Evolutionary conservation across 2,329 filamentous ascomycete species (phyloP).

Genomic region (Ceratocystis variospora): DNA sequence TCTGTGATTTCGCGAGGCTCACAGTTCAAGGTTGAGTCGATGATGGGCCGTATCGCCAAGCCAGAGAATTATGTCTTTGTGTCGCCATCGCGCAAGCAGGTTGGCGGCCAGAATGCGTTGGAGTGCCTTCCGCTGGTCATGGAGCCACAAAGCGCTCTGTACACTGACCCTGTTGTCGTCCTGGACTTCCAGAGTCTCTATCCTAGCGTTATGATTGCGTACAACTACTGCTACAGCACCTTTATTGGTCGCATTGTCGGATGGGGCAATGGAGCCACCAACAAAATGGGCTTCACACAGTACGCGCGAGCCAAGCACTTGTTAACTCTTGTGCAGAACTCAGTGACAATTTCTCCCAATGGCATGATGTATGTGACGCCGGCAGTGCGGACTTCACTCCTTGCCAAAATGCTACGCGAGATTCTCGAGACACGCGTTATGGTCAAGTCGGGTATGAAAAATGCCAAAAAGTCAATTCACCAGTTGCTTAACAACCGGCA

Average conservation of each 20-base stretch:
- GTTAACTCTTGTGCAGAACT: slow-evolving; percentile 38
- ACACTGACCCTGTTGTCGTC: slow-evolving; percentile 76
- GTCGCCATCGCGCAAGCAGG: slow-evolving; percentile 81
- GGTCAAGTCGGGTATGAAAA: slow-evolving; percentile 82
- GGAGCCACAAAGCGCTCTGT: slow-evolving; percentile 93
- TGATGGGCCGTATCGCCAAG: slow-evolving; percentile 98
- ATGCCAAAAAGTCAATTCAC: slow-evolving; percentile 33
- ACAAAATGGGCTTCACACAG: slow-evolving; percentile 52
- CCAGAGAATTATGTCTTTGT: slow-evolving; percentile 86
- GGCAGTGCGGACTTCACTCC: slow-evolving; percentile 71
- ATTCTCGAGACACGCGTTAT: slow-evolving; percentile 93
- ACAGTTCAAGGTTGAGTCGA: slow-evolving; percentile 95
- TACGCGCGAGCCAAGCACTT: slow-evolving; percentile 58
- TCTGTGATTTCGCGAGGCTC: slow-evolving; percentile 90
- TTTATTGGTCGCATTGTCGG: slow-evolving; percentile 73
- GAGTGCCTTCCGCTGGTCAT: slow-evolving; percentile 93
- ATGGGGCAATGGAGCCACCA: slow-evolving; percentile 69
- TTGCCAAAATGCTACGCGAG: slow-evolving; percentile 93
- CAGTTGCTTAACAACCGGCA: slow-evolving; percentile 86
- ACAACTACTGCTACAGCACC: slow-evolving; percentile 98
- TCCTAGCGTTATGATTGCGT: slow-evolving; percentile 96
- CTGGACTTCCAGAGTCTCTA: slow-evolving; percentile 95
- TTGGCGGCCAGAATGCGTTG: slow-evolving; percentile 83
- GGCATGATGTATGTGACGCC: slow-evolving; percentile 90
- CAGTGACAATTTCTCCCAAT: slow-evolving; percentile 88